Percentiles rank a stretch among this genome's conserved stretches.
These are phyloP conservation scores for Fusarium xylarioides DNA, from an alignment of 2,329 filamentous ascomycete genomes.

Conservation along the genomic window DNA sequence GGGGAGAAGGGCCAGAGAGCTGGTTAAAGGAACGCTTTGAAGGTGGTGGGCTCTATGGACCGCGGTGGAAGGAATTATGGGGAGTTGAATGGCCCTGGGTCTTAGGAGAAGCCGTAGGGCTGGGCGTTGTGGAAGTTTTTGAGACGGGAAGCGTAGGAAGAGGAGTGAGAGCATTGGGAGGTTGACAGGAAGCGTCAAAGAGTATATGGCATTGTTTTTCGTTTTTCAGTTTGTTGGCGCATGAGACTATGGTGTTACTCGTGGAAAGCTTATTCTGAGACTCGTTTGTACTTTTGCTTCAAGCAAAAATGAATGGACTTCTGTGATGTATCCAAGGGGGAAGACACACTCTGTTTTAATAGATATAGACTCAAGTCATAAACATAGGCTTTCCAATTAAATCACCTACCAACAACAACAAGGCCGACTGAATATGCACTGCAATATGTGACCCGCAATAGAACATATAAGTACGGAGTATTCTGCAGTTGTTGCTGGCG, in stretches of 20 bases:
- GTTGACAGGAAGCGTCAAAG: conserved; percentile 8
- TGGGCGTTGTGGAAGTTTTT: conserved; percentile 77
- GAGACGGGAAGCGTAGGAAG: conserved; percentile 78
- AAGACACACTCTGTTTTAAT: not conserved
- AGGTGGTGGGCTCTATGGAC: conserved; percentile 60
- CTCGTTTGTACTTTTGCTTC: not conserved
- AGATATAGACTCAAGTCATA: not conserved
- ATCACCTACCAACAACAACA: not conserved
- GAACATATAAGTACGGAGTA: not conserved
- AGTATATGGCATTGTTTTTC: not conserved
- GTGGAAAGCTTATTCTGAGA: not conserved
- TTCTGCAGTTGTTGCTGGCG: not conserved
- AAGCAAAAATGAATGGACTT: not conserved
- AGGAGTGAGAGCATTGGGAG: conserved; percentile 62
- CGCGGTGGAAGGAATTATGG: conserved; percentile 72
- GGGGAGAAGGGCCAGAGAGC: conserved; percentile 69
- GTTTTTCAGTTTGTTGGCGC: not conserved
- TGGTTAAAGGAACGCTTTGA: conserved; percentile 76
- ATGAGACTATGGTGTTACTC: not conserved
- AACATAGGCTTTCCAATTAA: not conserved
- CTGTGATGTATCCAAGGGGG: not conserved
- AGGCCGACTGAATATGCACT: not conserved
- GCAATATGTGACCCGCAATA: not conserved
- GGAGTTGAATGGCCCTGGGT: conserved; percentile 78
- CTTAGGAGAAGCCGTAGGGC: conserved; percentile 74